Base-by-base conservation (phyloP, 192 early-diverging fungal species). In the Backusella circina region DNA sequence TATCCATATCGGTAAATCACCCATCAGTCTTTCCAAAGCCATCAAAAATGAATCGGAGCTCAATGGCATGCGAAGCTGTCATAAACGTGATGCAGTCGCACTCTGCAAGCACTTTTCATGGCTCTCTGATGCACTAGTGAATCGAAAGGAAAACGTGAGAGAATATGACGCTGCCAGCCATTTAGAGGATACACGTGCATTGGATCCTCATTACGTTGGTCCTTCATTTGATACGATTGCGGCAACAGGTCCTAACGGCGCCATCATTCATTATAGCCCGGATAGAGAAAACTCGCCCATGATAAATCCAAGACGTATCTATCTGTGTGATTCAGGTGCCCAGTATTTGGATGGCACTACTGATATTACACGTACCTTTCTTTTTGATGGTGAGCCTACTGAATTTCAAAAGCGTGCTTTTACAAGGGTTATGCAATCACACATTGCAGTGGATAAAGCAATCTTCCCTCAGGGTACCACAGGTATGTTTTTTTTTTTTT, bases 221-320 rank as follows among this genome's bases (percentile, higher is more conserved):
- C 90, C 96, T 61, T 93, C 93, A 74, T 99, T 99, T 76, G 93
- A 92, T 78, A 99, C 97, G n/a, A 99, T 99, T 77, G 96, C 95
- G 7, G 89, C 93, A 10, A 94, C 95, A 7, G 97, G 97, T 1
- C 85, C 96, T 23, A 98, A 98, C 77, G 97, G 95, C 6, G 92
- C 95, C 47, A 95, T 99, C 80, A 98, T 99, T 77, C 97, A 99
- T 81, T 99, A 99, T 86, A 89, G 88, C 75, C 96, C 97, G 31
- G 85, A 91, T 69, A 87, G 85, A 72, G 92, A 86, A 23, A 84
- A 84, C 18, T 95, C 94, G 51, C 89, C 91, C 10, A 76, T 86
- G 13, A 91, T 99, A 69, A 84, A 91, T 72, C 74, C 86, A 6
- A 82, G 86, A 74, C 77, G 90, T 71, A 87, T 98, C 77, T 99